phyloP scores from a whole-genome alignment of 805 yeast species.

The Kodamaea sagamina region DNA sequence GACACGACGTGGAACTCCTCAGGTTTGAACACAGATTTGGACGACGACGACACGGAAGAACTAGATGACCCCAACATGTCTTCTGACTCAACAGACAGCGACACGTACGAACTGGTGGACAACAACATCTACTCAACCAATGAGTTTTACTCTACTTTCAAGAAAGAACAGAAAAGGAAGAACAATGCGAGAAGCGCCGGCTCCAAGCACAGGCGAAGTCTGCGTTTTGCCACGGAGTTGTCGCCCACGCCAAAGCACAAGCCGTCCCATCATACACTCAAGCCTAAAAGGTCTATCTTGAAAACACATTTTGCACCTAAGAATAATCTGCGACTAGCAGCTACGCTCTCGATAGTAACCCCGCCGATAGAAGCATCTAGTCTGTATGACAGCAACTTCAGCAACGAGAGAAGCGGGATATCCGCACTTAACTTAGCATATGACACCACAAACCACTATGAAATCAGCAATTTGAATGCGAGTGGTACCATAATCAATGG shows the following conservation, averaged over 20 bases:
- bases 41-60: conserved; percentile 12
- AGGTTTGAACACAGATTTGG: conserved; percentile 25
- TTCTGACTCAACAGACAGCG: conserved; percentile 13
- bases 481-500: conserved; percentile 15
- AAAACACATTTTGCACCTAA: conserved; percentile 20
- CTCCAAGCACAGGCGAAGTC: conserved; percentile 3
- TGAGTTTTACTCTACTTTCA: conserved; percentile 22
- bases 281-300: conserved; percentile 45
- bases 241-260: conserved; percentile 43
- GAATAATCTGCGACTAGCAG: not conserved
- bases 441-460: conserved; percentile 10
- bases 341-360: not conserved
- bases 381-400: conserved; percentile 8
- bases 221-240: conserved; percentile 11
- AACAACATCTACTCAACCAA: conserved; percentile 19
- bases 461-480: conserved; percentile 15
- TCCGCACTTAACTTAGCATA: conserved; percentile 18
- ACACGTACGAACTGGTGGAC: conserved; percentile 8
- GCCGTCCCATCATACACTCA: conserved; percentile 43
- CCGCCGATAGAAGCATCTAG: not conserved
- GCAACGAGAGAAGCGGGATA: conserved; percentile 15
- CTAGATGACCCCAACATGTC: conserved; percentile 1
- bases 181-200: not conserved
- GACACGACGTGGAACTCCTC: conserved; percentile 29
- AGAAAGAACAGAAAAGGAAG: conserved; percentile 16